A percentile compares a stretch with the other conserved stretches of the same genome.
Evolutionary conservation across 1,284 basidiomycete species (phyloP).

Genomic region (Mrakiaceae sp.): DNA sequence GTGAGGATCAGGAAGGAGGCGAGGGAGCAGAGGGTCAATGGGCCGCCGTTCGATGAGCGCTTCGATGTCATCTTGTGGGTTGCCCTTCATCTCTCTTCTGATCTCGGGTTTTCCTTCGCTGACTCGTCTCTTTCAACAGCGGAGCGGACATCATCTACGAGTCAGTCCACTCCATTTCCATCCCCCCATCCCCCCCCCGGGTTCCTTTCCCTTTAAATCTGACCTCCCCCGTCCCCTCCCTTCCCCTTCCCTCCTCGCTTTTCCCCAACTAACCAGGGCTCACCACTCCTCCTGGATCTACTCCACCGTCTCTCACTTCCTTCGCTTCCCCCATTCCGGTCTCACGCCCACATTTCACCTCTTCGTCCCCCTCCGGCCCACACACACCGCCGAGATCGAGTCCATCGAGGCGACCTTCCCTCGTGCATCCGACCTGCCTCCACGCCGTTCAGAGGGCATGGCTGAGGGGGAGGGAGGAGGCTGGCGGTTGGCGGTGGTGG

Average conservation of each 20-base stretch:
- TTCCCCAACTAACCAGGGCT: background rate
- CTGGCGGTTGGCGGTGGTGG: slow-evolving; percentile 18
- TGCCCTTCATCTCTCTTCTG: too few species aligned
- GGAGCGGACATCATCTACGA: slow-evolving; percentile 72
- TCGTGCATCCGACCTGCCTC: slow-evolving; percentile 4
- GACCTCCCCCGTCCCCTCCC: background rate
- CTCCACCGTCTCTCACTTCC: slow-evolving; percentile 44
- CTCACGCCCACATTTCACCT: slow-evolving; percentile 47
- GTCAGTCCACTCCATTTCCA: slow-evolving; percentile 21
- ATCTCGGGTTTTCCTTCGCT: too few species aligned
- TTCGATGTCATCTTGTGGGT: slow-evolving; percentile 51
- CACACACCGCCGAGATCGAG: slow-evolving; percentile 49
- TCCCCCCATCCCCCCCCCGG: too few species aligned
- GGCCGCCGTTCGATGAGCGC: slow-evolving; percentile 24
- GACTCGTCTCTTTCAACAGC: background rate
- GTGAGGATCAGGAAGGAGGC: slow-evolving; percentile 6
- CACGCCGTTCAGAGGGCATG: slow-evolving; percentile 35
- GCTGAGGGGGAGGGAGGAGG: slow-evolving; percentile 23
- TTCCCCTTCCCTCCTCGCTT: background rate
- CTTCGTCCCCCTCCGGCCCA: slow-evolving; percentile 57
- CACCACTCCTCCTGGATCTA: slow-evolving; percentile 57
- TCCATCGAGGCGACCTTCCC: slow-evolving; percentile 50
- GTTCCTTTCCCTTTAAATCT: background rate
- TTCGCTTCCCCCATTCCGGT: slow-evolving; percentile 38
- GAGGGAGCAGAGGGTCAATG: background rate